These are phyloP conservation scores for Blepharisma undulans DNA, from an alignment of 169 alveolate species.

Conservation along the genomic window DNA sequence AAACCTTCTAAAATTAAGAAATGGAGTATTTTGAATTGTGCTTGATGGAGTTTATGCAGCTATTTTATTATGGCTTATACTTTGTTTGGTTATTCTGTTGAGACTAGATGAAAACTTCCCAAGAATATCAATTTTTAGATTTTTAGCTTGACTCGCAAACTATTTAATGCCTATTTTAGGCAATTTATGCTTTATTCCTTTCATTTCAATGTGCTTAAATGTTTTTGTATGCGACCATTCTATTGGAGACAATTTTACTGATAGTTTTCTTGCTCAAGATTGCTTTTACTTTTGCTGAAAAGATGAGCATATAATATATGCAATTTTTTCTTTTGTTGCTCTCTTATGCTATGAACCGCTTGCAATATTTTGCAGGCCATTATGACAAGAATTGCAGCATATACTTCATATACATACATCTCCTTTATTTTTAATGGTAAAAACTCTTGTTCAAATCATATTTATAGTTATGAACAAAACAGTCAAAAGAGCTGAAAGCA, in stretches of 20 bases:
- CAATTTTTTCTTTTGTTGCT: neutral
- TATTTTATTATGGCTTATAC: neutral
- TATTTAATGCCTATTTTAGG: neutral
- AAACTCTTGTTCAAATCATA: neutral
- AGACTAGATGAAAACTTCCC: neutral
- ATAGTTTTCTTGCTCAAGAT: neutral
- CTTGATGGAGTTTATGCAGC: neutral
- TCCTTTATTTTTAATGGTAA: neutral
- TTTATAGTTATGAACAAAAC: neutral
- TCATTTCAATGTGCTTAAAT: neutral
- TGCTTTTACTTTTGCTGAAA: neutral
- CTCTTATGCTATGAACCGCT: neutral
- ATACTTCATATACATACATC: neutral
- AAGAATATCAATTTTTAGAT: neutral
- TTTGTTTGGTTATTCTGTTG: neutral
- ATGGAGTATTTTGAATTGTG: neutral
- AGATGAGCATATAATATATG: neutral
- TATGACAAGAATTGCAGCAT: neutral
- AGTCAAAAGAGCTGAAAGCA: neutral
- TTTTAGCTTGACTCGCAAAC: neutral
- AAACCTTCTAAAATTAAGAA: too few relatives aligned
- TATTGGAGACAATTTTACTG: conserved; percentile 7
- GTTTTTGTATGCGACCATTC: neutral
- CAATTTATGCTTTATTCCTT: neutral
- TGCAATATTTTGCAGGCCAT: neutral